These are phyloP conservation scores for Cytospora piceicola DNA, from an alignment of 2,329 filamentous ascomycete species.

Conservation along the genomic window DNA sequence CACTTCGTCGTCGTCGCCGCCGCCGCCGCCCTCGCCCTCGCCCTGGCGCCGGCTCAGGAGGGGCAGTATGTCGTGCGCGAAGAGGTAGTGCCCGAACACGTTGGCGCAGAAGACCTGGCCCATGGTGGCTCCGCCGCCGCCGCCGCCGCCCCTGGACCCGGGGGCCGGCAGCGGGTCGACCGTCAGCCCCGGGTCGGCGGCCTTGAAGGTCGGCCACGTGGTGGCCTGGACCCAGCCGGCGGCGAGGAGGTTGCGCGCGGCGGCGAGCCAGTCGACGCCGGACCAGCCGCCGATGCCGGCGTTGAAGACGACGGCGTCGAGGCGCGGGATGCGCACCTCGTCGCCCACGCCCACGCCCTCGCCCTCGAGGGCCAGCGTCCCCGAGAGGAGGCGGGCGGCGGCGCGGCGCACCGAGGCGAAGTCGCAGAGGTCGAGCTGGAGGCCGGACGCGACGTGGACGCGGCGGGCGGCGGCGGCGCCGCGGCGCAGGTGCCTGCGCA, in stretches of 20 bases:
- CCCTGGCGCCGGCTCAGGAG: slow-evolving; percentile 61
- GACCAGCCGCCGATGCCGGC: slow-evolving; percentile 88
- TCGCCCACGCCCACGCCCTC: too few species aligned
- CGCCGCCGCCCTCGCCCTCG: too few species aligned
- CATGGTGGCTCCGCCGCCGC: slow-evolving; percentile 51
- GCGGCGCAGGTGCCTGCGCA: slow-evolving; percentile 67
- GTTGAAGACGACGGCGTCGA: slow-evolving; percentile 83
- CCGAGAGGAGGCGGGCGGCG: slow-evolving; percentile 51
- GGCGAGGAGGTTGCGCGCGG: slow-evolving; percentile 59
- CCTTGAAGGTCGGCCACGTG: slow-evolving; percentile 81
- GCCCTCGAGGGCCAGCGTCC: slow-evolving; percentile 47
- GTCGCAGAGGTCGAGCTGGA: slow-evolving; percentile 65
- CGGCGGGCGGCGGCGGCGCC: slow-evolving; percentile 51
- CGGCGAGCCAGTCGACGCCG: slow-evolving; percentile 70
- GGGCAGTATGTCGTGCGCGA: slow-evolving; percentile 78
- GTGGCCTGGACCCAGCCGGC: slow-evolving; percentile 66
- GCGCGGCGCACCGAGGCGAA: slow-evolving; percentile 54
- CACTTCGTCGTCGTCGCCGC: slow-evolving; percentile 41
- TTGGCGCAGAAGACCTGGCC: slow-evolving; percentile 90
- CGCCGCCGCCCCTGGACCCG: slow-evolving; percentile 49
- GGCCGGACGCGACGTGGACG: slow-evolving; percentile 62
- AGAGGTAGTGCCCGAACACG: slow-evolving; percentile 92
- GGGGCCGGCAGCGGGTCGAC: slow-evolving; percentile 51
- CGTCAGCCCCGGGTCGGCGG: slow-evolving; percentile 54
- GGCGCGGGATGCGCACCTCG: slow-evolving; percentile 62